phyloP scores from a whole-genome alignment of 192 early-diverging fungal genomes.

The Backusella parvicylindrica region DNA sequence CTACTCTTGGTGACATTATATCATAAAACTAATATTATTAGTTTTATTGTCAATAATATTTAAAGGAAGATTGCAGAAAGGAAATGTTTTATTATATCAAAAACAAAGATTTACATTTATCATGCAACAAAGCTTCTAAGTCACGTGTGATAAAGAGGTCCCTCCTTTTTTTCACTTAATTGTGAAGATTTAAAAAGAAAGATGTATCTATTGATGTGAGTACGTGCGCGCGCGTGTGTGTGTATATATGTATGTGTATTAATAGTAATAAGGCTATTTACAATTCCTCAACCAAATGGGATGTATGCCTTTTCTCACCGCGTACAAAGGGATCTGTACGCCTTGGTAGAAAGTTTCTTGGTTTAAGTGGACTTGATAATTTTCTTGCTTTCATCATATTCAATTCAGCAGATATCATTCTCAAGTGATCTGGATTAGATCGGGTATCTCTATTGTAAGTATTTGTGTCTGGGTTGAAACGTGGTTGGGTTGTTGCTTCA shows the following conservation, averaged over 20 bases:
- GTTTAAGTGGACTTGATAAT: slow-evolving; percentile 42
- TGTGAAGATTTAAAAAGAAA: too few relatives aligned
- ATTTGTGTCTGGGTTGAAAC: slow-evolving; percentile 30
- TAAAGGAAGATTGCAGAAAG: too few relatives aligned
- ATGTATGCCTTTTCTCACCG: background rate
- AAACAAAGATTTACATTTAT: too few relatives aligned
- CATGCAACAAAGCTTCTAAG: too few relatives aligned
- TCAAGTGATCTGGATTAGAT: slow-evolving; percentile 46
- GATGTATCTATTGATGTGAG: too few relatives aligned
- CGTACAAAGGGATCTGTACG: slow-evolving; percentile 39
- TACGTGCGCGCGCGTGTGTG: too few relatives aligned
- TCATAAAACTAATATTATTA: too few relatives aligned
- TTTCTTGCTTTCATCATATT: slow-evolving; percentile 52
- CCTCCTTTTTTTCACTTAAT: too few relatives aligned
- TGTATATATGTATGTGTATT: background rate
- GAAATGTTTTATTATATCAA: too few relatives aligned
- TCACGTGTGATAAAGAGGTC: too few relatives aligned
- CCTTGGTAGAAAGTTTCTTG: slow-evolving; percentile 38
- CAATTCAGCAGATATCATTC: slow-evolving; percentile 51
- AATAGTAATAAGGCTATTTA: background rate
- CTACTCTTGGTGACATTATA: too few relatives aligned
- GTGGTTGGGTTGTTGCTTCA: slow-evolving; percentile 29
- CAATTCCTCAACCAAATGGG: background rate
- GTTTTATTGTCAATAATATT: too few relatives aligned
- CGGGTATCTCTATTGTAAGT: slow-evolving; percentile 41